Percentiles rank a stretch among this genome's conserved stretches.
Conservation (phyloP, 345 rosid genomes). For the Pugionium dolabratum region DNA sequence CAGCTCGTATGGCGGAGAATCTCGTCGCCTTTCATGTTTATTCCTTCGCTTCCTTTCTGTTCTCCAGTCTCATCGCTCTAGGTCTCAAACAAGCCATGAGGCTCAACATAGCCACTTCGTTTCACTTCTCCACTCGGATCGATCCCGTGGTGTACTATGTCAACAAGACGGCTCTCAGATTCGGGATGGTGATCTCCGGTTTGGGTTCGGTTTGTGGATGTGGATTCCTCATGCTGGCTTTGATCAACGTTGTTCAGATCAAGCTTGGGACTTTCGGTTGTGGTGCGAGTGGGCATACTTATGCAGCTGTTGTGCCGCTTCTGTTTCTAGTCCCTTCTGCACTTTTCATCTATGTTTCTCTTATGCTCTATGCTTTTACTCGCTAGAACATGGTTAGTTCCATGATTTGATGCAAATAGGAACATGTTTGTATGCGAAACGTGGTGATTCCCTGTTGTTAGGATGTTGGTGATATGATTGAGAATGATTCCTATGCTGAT, state of each 20-base stretch:
- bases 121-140: constrained; percentile 30
- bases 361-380: constrained; percentile 70
- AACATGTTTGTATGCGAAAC: background rate
- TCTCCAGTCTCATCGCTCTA: constrained; percentile 58
- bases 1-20: constrained; percentile 49
- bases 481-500: constrained; percentile 29
- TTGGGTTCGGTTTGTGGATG: constrained; percentile 74
- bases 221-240: constrained; percentile 68
- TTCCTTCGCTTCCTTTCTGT: constrained; percentile 67
- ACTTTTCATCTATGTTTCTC: constrained; percentile 53
- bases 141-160: constrained; percentile 40
- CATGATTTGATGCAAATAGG: constrained; percentile 13
- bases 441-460: background rate
- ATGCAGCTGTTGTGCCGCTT: constrained; percentile 74
- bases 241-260: constrained; percentile 43
- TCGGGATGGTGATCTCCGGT: constrained; percentile 75
- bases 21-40: constrained; percentile 81
- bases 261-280: constrained; percentile 77
- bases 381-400: constrained; percentile 38
- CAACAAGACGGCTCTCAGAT: constrained; percentile 58
- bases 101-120: constrained; percentile 40
- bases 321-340: constrained; percentile 65
- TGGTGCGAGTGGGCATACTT: constrained; percentile 59
- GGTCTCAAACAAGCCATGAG: constrained; percentile 84
- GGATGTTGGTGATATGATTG: constrained; percentile 22